Percentiles rank a stretch among this genome's conserved stretches.
phyloP scores from a whole-genome alignment of 352 stramenopile species.

The Phytophthora europaea region DNA sequence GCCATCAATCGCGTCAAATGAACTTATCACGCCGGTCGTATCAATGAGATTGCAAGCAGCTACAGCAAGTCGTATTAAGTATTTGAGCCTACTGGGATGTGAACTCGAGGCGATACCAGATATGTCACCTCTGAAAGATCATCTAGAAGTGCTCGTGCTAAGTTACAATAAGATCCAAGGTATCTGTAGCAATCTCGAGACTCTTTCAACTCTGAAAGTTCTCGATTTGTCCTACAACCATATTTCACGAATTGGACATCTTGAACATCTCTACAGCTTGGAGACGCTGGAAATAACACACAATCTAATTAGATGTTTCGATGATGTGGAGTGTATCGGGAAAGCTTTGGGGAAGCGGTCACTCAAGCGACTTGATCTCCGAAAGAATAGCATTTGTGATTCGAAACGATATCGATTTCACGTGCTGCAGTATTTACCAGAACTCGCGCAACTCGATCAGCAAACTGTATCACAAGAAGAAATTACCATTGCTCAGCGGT shows the following conservation, averaged over 20 bases:
- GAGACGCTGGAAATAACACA: constrained; percentile 63
- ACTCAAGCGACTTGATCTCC: constrained; percentile 63
- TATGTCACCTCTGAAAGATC: constrained; percentile 39
- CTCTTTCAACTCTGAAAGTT: constrained; percentile 46
- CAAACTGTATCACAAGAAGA: constrained; percentile 59
- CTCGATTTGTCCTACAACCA: constrained; percentile 84
- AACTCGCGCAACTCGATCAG: constrained; percentile 61
- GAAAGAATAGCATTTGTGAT: constrained; percentile 73
- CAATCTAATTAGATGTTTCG: constrained; percentile 73
- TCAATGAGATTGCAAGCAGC: constrained; percentile 28
- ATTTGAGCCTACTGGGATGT: constrained; percentile 67
- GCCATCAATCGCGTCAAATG: constrained; percentile 6
- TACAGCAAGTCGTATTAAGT: constrained; percentile 37
- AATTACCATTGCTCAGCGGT: constrained; percentile 34
- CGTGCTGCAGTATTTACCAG: constrained; percentile 58
- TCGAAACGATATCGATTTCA: constrained; percentile 80
- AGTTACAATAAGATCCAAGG: constrained; percentile 78
- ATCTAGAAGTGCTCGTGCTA: constrained; percentile 72
- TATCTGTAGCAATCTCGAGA: constrained; percentile 41
- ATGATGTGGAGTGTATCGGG: constrained; percentile 59
- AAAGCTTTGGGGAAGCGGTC: constrained; percentile 21
- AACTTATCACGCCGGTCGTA: neutral
- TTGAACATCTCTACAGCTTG: constrained; percentile 50
- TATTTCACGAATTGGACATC: constrained; percentile 51
- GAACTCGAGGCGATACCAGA: constrained; percentile 62